Evolutionary conservation across 768 basidiomycete species (phyloP).

Genomic region (Collybia nuda): DNA sequence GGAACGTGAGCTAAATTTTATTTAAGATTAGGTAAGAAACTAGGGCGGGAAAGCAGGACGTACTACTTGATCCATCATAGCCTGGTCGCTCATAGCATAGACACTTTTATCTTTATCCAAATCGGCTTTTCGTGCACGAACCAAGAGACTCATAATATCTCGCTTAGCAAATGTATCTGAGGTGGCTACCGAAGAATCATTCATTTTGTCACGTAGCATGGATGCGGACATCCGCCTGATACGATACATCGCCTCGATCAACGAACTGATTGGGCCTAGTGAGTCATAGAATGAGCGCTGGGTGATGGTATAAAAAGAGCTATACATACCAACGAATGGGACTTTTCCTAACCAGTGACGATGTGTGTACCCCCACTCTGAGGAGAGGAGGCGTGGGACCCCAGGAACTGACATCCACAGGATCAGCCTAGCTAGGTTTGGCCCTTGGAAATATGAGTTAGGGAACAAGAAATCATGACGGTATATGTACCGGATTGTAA

Average conservation of each 20-base stretch:
- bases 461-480: neutral
- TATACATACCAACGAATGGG: conserved; percentile 17
- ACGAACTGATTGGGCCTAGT: conserved; percentile 17
- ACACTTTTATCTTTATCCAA: conserved; percentile 27
- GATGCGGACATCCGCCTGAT: conserved; percentile 37
- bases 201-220: conserved; percentile 42
- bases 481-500: conserved; percentile 32
- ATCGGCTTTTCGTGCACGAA: conserved; percentile 40
- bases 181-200: conserved; percentile 27
- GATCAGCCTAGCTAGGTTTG: conserved; percentile 36
- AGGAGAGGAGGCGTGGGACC: conserved; percentile 23
- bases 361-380: conserved; percentile 35
- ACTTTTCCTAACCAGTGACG: conserved; percentile 28
- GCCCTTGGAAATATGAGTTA: conserved; percentile 9
- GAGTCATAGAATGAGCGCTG: neutral
- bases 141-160: conserved; percentile 54
- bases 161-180: conserved; percentile 41
- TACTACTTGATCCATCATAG: conserved; percentile 55
- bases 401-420: conserved; percentile 36
- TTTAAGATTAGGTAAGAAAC: neutral
- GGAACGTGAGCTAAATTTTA: conserved; percentile 41
- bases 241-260: conserved; percentile 39
- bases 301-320: neutral
- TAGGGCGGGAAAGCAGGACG: conserved; percentile 9
- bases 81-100: conserved; percentile 44